Percentiles rank a stretch among this genome's conserved stretches.
Conservation (phyloP, 441 rosid species). For the Adansonia grandidieri region DNA sequence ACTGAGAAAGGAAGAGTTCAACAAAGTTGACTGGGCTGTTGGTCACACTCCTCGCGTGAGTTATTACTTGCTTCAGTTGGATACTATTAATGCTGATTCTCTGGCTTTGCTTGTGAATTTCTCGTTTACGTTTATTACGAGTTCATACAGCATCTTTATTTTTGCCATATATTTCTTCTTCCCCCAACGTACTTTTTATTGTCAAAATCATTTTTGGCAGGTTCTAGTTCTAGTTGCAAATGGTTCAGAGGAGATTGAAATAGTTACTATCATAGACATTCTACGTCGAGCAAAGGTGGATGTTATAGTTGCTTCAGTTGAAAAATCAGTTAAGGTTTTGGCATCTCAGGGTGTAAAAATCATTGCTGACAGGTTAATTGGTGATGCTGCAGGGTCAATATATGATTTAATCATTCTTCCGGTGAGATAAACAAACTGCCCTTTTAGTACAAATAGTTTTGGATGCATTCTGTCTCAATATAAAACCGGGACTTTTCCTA, state of each 20-base stretch:
- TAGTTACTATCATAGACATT: conserved; percentile 70
- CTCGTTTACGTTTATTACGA: not conserved
- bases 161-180: not conserved
- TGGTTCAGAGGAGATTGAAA: conserved; percentile 84
- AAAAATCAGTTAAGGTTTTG: conserved; percentile 59
- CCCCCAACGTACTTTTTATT: conserved; percentile 14
- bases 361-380: conserved; percentile 74
- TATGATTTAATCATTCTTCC: conserved; percentile 87
- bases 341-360: conserved; percentile 83
- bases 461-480: conserved; percentile 18
- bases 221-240: conserved; percentile 87
- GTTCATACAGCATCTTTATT: not conserved
- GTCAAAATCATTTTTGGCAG: conserved; percentile 47
- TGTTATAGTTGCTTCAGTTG: conserved; percentile 84
- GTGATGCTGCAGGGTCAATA: conserved; percentile 57
- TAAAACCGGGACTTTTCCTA: not conserved
- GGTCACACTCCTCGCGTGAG: conserved; percentile 71
- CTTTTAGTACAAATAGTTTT: conserved; percentile 8
- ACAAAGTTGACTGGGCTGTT: conserved; percentile 74
- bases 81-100: not conserved
- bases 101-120: not conserved
- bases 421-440: conserved; percentile 48
- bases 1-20: conserved; percentile 67
- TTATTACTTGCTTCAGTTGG: conserved; percentile 25
- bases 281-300: conserved; percentile 82